Conservation (phyloP, 2,329 filamentous ascomycete species). For the Ceratocystis diversiconidia region DNA sequence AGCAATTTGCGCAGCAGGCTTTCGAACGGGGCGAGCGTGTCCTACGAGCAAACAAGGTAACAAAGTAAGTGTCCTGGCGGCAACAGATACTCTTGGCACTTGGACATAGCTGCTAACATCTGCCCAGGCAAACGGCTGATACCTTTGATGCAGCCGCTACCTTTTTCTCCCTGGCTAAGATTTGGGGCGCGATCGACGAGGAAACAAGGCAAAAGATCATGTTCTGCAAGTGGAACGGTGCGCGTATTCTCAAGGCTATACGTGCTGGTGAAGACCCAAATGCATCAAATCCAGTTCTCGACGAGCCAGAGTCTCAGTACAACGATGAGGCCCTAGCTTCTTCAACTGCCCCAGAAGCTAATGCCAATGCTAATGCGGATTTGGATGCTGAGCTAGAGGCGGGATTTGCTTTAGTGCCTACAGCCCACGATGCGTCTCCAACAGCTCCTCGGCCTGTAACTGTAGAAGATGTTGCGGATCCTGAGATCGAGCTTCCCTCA, state of each 20-base stretch:
- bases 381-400: slow-evolving; percentile 22
- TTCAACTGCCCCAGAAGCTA: background rate
- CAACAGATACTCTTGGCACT: background rate
- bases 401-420: slow-evolving; percentile 21
- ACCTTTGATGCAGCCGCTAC: slow-evolving; percentile 87
- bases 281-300: slow-evolving; percentile 56
- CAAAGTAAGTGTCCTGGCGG: slow-evolving; percentile 39
- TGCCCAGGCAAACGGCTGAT: slow-evolving; percentile 67
- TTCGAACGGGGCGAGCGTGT: slow-evolving; percentile 73
- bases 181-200: slow-evolving; percentile 64
- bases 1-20: slow-evolving; percentile 83
- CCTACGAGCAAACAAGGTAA: slow-evolving; percentile 69
- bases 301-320: slow-evolving; percentile 33
- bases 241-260: slow-evolving; percentile 79
- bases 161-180: slow-evolving; percentile 74
- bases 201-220: slow-evolving; percentile 80
- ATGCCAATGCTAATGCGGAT: slow-evolving; percentile 18
- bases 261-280: slow-evolving; percentile 89
- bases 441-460: slow-evolving; percentile 8
- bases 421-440: slow-evolving; percentile 17
- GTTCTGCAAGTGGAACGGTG: slow-evolving; percentile 90
- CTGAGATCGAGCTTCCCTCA: slow-evolving; percentile 15
- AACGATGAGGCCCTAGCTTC: slow-evolving; percentile 11
- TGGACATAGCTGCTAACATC: background rate
- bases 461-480: slow-evolving; percentile 8